Percentiles rank a stretch among this genome's conserved stretches.
phyloP scores from a whole-genome alignment of 441 rosid genomes.

The Corymbia citriodora region DNA sequence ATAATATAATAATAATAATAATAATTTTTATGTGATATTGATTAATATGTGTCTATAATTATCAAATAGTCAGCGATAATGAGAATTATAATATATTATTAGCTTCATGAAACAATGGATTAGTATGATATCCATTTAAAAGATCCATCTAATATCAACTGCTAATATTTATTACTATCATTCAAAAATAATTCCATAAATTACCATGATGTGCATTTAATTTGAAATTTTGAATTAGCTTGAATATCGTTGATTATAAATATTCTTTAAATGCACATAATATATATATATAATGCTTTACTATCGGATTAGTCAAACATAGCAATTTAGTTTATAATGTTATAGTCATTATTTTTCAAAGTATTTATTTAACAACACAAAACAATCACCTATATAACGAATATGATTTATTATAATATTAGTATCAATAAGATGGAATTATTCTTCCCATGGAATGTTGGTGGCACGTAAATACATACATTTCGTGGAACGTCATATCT shows the following conservation, averaged over 20 bases:
- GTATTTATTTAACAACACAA: background rate
- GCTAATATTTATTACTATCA: background rate
- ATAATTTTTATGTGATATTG: background rate
- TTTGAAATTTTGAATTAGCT: background rate
- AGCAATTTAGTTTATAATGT: no score
- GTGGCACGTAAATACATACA: background rate
- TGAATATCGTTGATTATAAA: background rate
- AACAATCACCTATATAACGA: no score
- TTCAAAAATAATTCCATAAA: background rate
- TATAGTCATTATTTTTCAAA: no score
- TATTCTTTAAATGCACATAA: no score
- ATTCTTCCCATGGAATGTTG: no score
- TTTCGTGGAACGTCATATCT: background rate
- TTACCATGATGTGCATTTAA: background rate
- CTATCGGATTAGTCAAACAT: no score
- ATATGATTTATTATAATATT: no score
- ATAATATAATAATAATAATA: no score
- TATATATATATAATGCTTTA: no score
- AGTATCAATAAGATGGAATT: no score
- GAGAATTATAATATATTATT: background rate
- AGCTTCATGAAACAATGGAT: background rate
- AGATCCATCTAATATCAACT: background rate
- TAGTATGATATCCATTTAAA: background rate
- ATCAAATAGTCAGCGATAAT: background rate
- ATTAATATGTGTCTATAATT: background rate